These are phyloP conservation scores for Boechera retrofracta DNA, from an alignment of 345 rosid species.

Conservation along the genomic window DNA sequence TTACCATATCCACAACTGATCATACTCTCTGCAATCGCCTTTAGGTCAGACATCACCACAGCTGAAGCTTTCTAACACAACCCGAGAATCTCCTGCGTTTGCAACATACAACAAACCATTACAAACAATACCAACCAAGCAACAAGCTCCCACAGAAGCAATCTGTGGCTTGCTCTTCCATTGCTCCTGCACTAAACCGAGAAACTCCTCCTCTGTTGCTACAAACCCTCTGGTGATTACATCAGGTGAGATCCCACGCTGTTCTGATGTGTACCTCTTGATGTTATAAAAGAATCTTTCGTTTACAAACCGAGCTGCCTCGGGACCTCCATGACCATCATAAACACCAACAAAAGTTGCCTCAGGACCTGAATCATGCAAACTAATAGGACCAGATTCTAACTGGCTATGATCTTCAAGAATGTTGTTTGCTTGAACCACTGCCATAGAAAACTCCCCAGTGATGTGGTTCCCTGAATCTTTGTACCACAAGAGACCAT, in stretches of 20 bases:
- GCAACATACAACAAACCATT: conserved; percentile 81
- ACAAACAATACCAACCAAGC: conserved; percentile 86
- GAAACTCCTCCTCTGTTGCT: conserved; percentile 93
- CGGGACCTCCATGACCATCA: conserved; percentile 99
- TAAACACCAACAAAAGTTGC: conserved; percentile 97
- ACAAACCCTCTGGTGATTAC: conserved; percentile 81
- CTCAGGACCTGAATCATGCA: conserved; percentile 72
- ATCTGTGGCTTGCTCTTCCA: conserved; percentile 80
- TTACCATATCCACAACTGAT: conserved; percentile 71
- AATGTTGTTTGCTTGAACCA: conserved; percentile 80
- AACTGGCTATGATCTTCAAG: conserved; percentile 91
- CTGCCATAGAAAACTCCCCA: conserved; percentile 96
- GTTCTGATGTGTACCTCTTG: conserved; percentile 72
- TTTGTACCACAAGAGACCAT: conserved; percentile 91
- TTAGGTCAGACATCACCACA: conserved; percentile 62
- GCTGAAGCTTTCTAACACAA: conserved; percentile 58
- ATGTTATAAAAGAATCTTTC: conserved; percentile 69
- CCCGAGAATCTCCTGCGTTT: conserved; percentile 97
- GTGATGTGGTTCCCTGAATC: conserved; percentile 68
- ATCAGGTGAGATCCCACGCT: conserved; percentile 76
- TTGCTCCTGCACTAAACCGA: conserved; percentile 65
- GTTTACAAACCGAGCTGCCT: conserved; percentile 84
- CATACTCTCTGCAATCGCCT: conserved; percentile 79
- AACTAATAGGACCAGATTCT: conserved; percentile 93
- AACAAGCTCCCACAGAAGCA: conserved; percentile 95